Percentiles rank a stretch among this genome's conserved stretches.
Conservation (phyloP, 352 stramenopile species). For the Phytopythium sindhum region DNA sequence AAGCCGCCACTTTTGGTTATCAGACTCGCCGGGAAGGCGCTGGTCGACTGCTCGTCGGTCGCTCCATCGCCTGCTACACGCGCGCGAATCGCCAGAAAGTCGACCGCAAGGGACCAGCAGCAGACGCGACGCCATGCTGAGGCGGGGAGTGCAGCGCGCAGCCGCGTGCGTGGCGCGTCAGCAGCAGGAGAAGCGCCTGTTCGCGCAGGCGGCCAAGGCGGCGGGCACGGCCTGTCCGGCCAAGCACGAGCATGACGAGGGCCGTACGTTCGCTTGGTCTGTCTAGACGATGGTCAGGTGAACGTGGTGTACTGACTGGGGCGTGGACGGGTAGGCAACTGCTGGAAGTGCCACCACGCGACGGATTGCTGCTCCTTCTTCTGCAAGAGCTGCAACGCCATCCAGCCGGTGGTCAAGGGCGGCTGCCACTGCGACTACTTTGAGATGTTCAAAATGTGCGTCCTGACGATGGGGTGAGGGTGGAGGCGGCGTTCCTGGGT, state of each 20-base stretch:
- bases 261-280: neutral
- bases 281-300: too few species aligned
- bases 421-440: conserved; percentile 81
- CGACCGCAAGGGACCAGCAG: neutral
- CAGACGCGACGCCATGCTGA: conserved; percentile 16
- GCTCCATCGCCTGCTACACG: neutral
- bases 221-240: conserved; percentile 1
- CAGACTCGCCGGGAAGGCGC: neutral
- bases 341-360: conserved; percentile 83
- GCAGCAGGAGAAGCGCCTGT: neutral
- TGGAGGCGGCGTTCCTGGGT: conserved; percentile 1
- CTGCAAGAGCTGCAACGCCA: conserved; percentile 71
- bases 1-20: neutral
- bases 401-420: conserved; percentile 64
- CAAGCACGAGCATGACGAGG: conserved; percentile 1
- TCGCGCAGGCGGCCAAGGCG: conserved; percentile 6
- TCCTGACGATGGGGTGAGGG: neutral
- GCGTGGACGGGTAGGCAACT: conserved; percentile 24
- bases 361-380: conserved; percentile 86
- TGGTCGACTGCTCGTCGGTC: neutral
- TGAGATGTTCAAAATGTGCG: conserved; percentile 83
- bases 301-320: neutral
- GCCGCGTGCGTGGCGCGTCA: conserved; percentile 1
- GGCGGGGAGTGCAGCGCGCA: conserved; percentile 21
- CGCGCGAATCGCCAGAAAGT: neutral